phyloP scores from a whole-genome alignment of 169 alveolate genomes.

The Sarcocystis neurona region DNA sequence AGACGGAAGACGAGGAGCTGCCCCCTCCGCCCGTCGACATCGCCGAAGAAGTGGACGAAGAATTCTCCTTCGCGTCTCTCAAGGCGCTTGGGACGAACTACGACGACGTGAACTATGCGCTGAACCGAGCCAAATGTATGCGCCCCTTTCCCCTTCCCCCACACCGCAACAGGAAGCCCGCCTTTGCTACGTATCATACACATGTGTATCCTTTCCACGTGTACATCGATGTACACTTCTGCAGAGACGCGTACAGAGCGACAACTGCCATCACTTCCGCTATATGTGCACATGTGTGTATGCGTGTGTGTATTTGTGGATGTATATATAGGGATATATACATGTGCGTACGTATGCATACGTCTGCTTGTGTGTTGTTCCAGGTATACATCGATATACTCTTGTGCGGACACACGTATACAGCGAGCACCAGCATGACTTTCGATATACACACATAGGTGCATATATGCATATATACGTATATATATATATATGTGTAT shows the following conservation, averaged over 20 bases:
- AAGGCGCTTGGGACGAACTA: constrained; percentile 44
- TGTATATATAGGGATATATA: too few species aligned
- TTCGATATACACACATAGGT: neutral
- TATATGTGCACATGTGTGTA: neutral
- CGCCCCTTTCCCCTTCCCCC: neutral
- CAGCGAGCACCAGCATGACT: too few species aligned
- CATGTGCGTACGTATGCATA: too few species aligned
- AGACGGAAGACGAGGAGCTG: neutral
- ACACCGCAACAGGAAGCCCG: neutral
- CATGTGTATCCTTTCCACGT: too few species aligned
- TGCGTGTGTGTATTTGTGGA: neutral
- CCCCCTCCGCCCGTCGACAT: constrained; percentile 82
- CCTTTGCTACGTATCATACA: too few species aligned
- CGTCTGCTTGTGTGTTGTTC: neutral
- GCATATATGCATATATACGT: neutral
- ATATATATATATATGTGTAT: neutral
- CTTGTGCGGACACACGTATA: too few species aligned
- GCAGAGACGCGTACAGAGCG: neutral
- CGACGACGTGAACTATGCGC: constrained; percentile 27
- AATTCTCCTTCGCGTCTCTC: constrained; percentile 75
- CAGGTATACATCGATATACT: too few species aligned
- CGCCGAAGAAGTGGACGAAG: constrained; percentile 87
- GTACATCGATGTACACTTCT: too few species aligned
- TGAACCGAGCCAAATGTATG: neutral
- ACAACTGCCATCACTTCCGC: neutral